phyloP scores from a whole-genome alignment of 306 rosid species.

The Vigna reflexopilosa region DNA sequence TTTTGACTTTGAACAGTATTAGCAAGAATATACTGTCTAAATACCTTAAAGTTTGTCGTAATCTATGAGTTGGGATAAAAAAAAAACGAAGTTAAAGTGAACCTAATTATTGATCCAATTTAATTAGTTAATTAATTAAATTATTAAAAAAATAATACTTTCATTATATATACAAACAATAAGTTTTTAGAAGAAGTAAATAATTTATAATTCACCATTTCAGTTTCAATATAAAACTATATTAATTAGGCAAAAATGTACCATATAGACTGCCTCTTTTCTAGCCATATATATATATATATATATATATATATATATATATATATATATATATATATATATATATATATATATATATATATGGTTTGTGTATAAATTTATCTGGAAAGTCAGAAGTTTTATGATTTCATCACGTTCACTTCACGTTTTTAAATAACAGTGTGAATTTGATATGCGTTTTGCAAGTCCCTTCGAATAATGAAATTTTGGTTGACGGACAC shows the following conservation, averaged over 20 bases:
- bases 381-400: neutral
- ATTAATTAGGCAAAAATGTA: neutral
- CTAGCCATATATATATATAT: no score
- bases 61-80: neutral
- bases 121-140: neutral
- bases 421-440: neutral
- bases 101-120: neutral
- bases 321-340: no score
- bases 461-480: conserved; percentile 48
- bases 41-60: neutral
- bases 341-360: neutral
- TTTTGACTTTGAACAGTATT: conserved; percentile 44
- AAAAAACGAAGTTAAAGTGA: neutral
- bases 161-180: no score
- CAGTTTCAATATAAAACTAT: neutral
- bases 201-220: no score
- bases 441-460: neutral
- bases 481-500: conserved; percentile 25
- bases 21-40: conserved; percentile 38
- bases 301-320: no score
- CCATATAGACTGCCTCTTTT: neutral
- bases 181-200: no score
- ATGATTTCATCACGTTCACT: conserved; percentile 1
- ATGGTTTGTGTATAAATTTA: neutral
- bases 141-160: no score